Percentiles rank a stretch among this genome's conserved stretches.
phyloP scores from a whole-genome alignment of 495 filamentous ascomycete species.

The Haplographium delicatum region DNA sequence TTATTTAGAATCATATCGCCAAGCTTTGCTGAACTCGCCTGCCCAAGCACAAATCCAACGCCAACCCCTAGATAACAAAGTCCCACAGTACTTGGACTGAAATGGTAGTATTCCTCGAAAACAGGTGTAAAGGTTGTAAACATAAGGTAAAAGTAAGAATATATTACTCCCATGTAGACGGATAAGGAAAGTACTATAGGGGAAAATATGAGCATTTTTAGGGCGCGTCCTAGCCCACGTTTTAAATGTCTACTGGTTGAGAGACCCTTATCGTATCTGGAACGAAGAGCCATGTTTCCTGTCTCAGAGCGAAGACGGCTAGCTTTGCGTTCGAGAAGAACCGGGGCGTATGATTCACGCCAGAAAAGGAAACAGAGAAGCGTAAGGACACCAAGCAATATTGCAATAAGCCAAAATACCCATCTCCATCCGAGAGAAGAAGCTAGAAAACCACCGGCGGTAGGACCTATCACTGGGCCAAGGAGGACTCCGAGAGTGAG shows the following conservation, averaged over 20 bases:
- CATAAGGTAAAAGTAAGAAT: slow-evolving; percentile 62
- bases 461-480: slow-evolving; percentile 37
- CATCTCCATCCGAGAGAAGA: slow-evolving; percentile 58
- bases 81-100: slow-evolving; percentile 57
- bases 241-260: slow-evolving; percentile 40
- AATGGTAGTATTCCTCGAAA: slow-evolving; percentile 55
- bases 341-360: slow-evolving; percentile 31
- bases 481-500: slow-evolving; percentile 73
- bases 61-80: slow-evolving; percentile 47
- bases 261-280: slow-evolving; percentile 43
- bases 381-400: background rate
- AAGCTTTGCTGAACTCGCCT: slow-evolving; percentile 23
- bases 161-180: slow-evolving; percentile 54
- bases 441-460: slow-evolving; percentile 46
- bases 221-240: slow-evolving; percentile 47
- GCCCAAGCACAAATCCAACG: background rate
- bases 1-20: slow-evolving; percentile 34
- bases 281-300: slow-evolving; percentile 35
- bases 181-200: slow-evolving; percentile 55
- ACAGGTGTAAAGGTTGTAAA: slow-evolving; percentile 61
- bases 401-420: background rate
- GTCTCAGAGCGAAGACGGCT: slow-evolving; percentile 33
- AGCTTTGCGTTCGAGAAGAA: slow-evolving; percentile 26
- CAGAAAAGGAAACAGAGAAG: slow-evolving; percentile 34
- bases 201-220: slow-evolving; percentile 49